Evolutionary conservation across 345 rosid genomes (phyloP), one percentile per base, ranked within the genome.

Genomic region (Leavenworthia alabamica): DNA sequence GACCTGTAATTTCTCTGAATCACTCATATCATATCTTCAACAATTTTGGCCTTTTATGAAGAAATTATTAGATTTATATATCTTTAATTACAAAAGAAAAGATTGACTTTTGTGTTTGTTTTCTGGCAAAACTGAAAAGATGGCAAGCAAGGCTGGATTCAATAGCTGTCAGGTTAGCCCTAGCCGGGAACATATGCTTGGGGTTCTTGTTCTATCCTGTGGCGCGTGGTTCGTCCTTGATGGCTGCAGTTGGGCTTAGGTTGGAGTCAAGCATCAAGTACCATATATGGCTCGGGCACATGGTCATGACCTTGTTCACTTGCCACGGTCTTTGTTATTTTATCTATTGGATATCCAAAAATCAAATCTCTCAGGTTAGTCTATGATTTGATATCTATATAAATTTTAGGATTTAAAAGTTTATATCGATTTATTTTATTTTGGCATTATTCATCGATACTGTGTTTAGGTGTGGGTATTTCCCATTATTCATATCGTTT

Each of bases 261-360:
- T 86, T 84, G 4, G 96, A 89, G 49, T 72, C 73, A 1, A 77
- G 90, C 84, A 84, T 80, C 54, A 89, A 80, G 74, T 86, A 89
- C 24, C 96, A 89, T 19, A 82, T 82, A 39, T 89, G 96, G 94
- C 68, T 89, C 0, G 91, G 96, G 1, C 84, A 89, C 52, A 28
- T 78, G 33, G 78, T 76, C 63, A 77, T 89, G 86, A 15, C 55
- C 6, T 51, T 86, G 67, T 75, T 84, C 56, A 75, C 89, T 0
- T 67, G 76, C 41, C 94, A 89, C 29, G 94, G 96, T 2, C n/a
- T 86, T 41, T 15, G 48, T 55, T 86, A 24, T 71, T 69, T 80
- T 64, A 7, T 66, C 8, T 60, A 13, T 4, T 86, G 90, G 86
- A 62, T 59, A 0, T 42, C 47, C 13, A 63, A 77, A 0, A 13